These are phyloP conservation scores for Clarireedia sp. DNA, from an alignment of 2,329 filamentous ascomycete genomes.

Conservation along the genomic window DNA sequence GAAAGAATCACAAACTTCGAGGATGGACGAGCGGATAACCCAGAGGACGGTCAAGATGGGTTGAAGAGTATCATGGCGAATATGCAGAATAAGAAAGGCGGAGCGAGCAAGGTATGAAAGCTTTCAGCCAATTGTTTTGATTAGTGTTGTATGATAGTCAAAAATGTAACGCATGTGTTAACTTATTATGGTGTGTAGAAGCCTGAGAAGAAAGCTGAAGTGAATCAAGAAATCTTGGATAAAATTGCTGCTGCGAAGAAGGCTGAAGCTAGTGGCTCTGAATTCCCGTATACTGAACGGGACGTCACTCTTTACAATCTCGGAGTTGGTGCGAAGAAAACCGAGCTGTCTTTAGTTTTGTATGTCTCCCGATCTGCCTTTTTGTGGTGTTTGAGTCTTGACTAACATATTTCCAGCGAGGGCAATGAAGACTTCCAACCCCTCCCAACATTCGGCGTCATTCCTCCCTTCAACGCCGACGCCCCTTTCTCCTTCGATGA, in stretches of 20 bases:
- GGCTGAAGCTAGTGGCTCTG: constrained; percentile 61
- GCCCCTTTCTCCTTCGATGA: constrained; percentile 72
- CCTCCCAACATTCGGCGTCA: constrained; percentile 89
- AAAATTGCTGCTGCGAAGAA: constrained; percentile 72
- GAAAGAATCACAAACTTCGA: constrained; percentile 79
- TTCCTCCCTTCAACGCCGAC: constrained; percentile 84
- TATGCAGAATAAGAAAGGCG: constrained; percentile 63
- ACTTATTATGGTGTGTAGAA: constrained; percentile 20
- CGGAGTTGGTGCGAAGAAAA: constrained; percentile 84
- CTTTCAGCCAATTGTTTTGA: constrained; percentile 8
- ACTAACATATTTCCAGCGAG: constrained; percentile 42
- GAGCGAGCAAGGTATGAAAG: constrained; percentile 51
- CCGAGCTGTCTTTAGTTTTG: constrained; percentile 79
- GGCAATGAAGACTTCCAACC: constrained; percentile 87
- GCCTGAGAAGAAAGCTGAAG: constrained; percentile 27
- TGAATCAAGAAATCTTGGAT: constrained; percentile 58
- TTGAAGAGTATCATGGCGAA: constrained; percentile 75
- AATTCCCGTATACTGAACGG: constrained; percentile 76
- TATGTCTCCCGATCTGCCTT: constrained; percentile 28
- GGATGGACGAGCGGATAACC: constrained; percentile 78
- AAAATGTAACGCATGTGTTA: constrained; percentile 24
- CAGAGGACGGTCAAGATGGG: constrained; percentile 68
- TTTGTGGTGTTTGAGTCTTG: background rate
- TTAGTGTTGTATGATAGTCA: constrained; percentile 20
- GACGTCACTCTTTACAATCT: constrained; percentile 95